Percentiles rank a stretch among this genome's conserved stretches.
Conservation (phyloP, 2,329 filamentous ascomycete species). For the Cercospora janseana region DNA sequence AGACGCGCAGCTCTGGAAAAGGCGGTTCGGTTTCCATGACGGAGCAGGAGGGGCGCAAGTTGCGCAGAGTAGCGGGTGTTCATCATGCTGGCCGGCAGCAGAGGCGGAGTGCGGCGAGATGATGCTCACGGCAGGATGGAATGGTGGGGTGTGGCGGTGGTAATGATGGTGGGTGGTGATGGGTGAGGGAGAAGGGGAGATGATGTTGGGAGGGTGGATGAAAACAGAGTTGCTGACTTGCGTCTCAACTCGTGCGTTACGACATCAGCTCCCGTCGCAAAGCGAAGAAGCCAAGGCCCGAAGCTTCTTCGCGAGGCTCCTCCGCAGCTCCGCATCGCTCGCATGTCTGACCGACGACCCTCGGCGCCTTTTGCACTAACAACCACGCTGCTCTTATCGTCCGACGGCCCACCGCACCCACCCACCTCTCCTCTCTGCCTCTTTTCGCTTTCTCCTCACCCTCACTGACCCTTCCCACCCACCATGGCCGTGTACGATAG, state of each 20-base stretch:
- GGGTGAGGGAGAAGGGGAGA: slow-evolving; percentile 4
- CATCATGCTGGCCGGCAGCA: slow-evolving; percentile 45
- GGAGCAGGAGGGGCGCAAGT: slow-evolving; percentile 49
- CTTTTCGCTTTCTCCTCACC: neutral
- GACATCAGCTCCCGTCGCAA: neutral
- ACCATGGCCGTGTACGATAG: slow-evolving; percentile 30
- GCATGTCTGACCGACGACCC: neutral
- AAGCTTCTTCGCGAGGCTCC: slow-evolving; percentile 1
- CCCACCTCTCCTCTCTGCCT: slow-evolving; percentile 3
- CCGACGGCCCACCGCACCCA: neutral
- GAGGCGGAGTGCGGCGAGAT: slow-evolving; percentile 11
- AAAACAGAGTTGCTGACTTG: slow-evolving; percentile 7
- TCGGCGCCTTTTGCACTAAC: neutral
- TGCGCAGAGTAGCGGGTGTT: slow-evolving; percentile 44
- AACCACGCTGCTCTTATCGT: slow-evolving; percentile 10
- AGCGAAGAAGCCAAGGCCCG: slow-evolving; percentile 3
- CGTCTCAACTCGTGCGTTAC: neutral
- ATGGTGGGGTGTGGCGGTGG: slow-evolving; percentile 4
- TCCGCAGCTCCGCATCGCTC: neutral
- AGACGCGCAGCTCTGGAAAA: slow-evolving; percentile 44
- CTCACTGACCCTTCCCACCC: slow-evolving; percentile 6
- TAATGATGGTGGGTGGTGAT: slow-evolving; percentile 16
- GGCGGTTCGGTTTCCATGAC: slow-evolving; percentile 45
- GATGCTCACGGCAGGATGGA: slow-evolving; percentile 9
- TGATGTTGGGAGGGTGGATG: no score